These are phyloP conservation scores for Lunasporangiospora selenospora DNA, from an alignment of 192 early-diverging fungal genomes.

Conservation along the genomic window DNA sequence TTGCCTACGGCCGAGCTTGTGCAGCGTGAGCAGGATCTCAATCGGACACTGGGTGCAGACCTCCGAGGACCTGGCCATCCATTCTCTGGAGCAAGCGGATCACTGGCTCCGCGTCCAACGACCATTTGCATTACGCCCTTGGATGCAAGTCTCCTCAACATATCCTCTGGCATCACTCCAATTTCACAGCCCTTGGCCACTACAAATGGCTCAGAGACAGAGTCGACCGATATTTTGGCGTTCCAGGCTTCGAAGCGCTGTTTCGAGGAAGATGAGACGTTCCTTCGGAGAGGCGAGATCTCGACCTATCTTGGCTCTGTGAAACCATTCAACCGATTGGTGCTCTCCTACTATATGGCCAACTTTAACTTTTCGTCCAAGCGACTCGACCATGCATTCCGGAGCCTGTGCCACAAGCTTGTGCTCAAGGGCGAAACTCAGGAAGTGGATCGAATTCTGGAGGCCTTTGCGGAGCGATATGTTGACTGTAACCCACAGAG, in stretches of 20 bases:
- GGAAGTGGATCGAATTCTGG: constrained; percentile 89
- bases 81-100: too few relatives aligned
- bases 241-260: constrained; percentile 21
- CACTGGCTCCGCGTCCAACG: too few relatives aligned
- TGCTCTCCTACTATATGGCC: constrained; percentile 76
- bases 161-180: too few relatives aligned
- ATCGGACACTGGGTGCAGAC: too few relatives aligned
- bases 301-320: constrained; percentile 59
- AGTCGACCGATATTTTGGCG: constrained; percentile 1
- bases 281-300: constrained; percentile 51
- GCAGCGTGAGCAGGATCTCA: too few relatives aligned
- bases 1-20: too few relatives aligned
- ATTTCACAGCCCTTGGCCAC: too few relatives aligned
- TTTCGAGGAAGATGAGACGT: constrained; percentile 52
- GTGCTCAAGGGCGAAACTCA: constrained; percentile 93
- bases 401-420: constrained; percentile 78
- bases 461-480: constrained; percentile 82
- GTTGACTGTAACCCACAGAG: constrained; percentile 81
- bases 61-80: too few relatives aligned
- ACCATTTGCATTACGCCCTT: constrained; percentile 20
- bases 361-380: constrained; percentile 76
- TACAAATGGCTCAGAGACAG: too few relatives aligned
- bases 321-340: constrained; percentile 60
- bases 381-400: constrained; percentile 81
- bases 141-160: too few relatives aligned